Evolutionary conservation across 2,329 filamentous ascomycete genomes (phyloP), one percentile per base, ranked within the genome.

Genomic region (Sarocladium kiliense): DNA sequence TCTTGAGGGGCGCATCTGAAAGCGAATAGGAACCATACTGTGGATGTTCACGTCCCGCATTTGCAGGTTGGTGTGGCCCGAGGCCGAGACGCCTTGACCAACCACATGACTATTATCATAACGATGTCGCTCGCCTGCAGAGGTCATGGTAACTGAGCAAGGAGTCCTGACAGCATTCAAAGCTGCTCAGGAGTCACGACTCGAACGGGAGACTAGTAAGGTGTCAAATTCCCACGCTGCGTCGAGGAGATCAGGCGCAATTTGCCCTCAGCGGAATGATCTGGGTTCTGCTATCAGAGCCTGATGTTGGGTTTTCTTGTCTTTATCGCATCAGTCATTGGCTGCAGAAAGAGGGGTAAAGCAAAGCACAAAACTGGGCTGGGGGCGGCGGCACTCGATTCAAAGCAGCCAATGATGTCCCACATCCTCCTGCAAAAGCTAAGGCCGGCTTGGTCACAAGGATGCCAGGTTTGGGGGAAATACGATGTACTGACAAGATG

Each of bases 311-410:
- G 7, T 5, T 19, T 4, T 10, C 41, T 3, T 6, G 16, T 45
- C 5, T 25, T 6, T 3, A 25, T 9, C n/a, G 41, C n/a, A 45
- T 12, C 21, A 3, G 4, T 45, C 19, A 45, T 45, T 45, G 10
- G 41, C 41, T 26, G 41, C 23, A 45, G 18, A 45, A 45, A 45
- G 41, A 45, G 41, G 41, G 41, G 41, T 45, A n/a, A 45, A 26
- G 41, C 41, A 23, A 45, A 23, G 36, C n/a, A 16, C 36, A 39
- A 18, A 39, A 18, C n/a, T n/a, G n/a, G n/a, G n/a, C n/a, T n/a
- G n/a, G n/a, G n/a, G n/a, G n/a, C n/a, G n/a, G n/a, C n/a, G n/a
- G n/a, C n/a, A n/a, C n/a, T n/a, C n/a, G n/a, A n/a, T n/a, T n/a
- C n/a, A n/a, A n/a, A n/a, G n/a, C n/a, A n/a, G n/a, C n/a, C n/a